These are phyloP conservation scores for Lachnellula subtilissima DNA, from an alignment of 2,329 filamentous ascomycete genomes.

Conservation along the genomic window DNA sequence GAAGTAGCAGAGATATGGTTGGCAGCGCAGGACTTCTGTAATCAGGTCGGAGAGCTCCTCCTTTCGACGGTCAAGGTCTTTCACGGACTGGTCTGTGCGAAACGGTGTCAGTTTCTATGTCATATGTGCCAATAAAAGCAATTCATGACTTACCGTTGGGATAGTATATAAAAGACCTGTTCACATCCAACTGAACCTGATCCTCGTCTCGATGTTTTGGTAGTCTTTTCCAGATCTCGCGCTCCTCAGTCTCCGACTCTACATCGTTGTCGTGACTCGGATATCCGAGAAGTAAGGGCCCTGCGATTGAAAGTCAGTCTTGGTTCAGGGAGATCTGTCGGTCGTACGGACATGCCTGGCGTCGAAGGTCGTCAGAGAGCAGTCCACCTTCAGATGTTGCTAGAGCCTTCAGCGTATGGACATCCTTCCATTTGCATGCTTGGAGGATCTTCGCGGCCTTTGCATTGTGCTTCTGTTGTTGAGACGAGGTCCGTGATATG, in stretches of 20 bases:
- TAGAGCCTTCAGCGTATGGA: conserved; percentile 50
- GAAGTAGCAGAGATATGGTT: conserved; percentile 89
- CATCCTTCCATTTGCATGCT: conserved; percentile 56
- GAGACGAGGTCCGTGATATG: conserved; percentile 7
- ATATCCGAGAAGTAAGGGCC: conserved; percentile 56
- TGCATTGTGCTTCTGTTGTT: conserved; percentile 6
- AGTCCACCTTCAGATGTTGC: conserved; percentile 64
- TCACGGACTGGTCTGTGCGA: conserved; percentile 59
- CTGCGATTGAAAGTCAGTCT: conserved; percentile 37
- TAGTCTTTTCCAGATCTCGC: conserved; percentile 42
- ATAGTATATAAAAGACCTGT: conserved; percentile 97
- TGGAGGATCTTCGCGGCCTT: conserved; percentile 48
- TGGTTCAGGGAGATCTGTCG: conserved; percentile 3
- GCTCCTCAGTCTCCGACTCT: conserved; percentile 21
- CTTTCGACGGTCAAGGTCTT: conserved; percentile 67
- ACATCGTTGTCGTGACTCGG: conserved; percentile 14
- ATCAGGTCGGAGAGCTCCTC: conserved; percentile 76
- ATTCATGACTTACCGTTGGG: conserved; percentile 59
- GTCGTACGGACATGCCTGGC: conserved; percentile 66
- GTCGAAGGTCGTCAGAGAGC: conserved; percentile 62
- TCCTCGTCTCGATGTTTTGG: conserved; percentile 80
- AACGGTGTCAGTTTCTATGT: conserved; percentile 22
- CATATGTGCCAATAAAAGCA: conserved; percentile 20
- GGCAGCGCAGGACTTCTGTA: conserved; percentile 68
- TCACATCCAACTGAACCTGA: conserved; percentile 87